Base-by-base conservation (phyloP, 2,329 filamentous ascomycete genomes). In the Penicillium sclerotigenum region DNA sequence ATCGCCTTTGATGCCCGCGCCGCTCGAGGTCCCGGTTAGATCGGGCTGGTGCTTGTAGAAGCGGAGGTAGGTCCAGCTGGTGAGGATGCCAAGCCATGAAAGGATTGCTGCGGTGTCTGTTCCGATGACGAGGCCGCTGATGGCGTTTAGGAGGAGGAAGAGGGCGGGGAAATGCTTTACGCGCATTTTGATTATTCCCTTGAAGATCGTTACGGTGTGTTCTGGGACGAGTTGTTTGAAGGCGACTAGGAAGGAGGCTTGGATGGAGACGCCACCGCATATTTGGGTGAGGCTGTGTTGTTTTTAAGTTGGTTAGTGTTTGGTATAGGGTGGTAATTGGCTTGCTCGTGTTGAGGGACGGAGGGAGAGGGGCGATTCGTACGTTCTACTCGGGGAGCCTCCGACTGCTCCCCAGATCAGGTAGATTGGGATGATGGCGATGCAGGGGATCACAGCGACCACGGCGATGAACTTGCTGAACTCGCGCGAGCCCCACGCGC, bases 181-280 rank as follows among this genome's bases (percentile, higher is more conserved):
- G 64, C 93, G 89, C 73, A 97, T 86, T 58, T 94, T 96, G 57
- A 97, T 73, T 59, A 96, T 79, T 61, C 91, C 91, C 62, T 89
- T 88, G 78, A 96, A 93, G 56, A 99, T 84, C 5, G 93, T 94
- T 51, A 97, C 93, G 11, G 94, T 99, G 75, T 99, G 94, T 59
- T 96, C 92, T 22, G 94, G 94, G 34, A 97, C 89, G 47, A 99
- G 89, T 76, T 99, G 94, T 77, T 96, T 97, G 77, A 97, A 96
- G 52, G 93, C 90, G 67, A 97, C 90, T 59, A 99, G 88, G 78
- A 97, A 97, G 59, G 89, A 87, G 45, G 94, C 91, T 74, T 97
- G 93, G 56, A 97, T 81, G 16, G 92, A 87, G 61, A 96, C 87
- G 53, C 91, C 92, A 65, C 94, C 94, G 65, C 89, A 90, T 69